Base-by-base conservation (phyloP, 495 filamentous ascomycete species). In the Chaetomium fimeti region DNA sequence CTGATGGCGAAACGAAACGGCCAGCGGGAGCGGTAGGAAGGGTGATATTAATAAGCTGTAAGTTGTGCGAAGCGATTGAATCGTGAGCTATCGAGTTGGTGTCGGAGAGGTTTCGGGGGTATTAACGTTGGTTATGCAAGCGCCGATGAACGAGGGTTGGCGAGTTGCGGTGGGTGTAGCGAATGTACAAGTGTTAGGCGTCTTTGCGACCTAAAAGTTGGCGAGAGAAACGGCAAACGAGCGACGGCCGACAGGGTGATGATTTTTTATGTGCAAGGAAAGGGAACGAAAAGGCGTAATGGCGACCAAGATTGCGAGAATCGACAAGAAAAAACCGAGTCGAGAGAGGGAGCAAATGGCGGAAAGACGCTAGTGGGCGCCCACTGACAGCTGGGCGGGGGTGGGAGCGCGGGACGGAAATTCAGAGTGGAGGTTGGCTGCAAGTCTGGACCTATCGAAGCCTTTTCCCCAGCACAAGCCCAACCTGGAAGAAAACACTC, bases 341-440 rank as follows among this genome's bases (percentile, higher is more conserved):
- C 24, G 3, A 57, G 61, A 57, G 38, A 58, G 32, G 51, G 43
- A 65, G 59, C 64, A 67, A 67, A 69, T 68, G 71, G 66, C 70
- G 66, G 64, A 66, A 66, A 60, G 57, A 65, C 61, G 45, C 45
- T 49, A 49, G 45, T n/a, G 45, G n/a, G 16, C 15, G 43, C 43
- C 63, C 57, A 65, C 65, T 61, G 16, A 38, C 61, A 59, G 62
- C 64, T 63, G 63, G 62, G 62, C 55, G 64, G 58, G 16, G 42
- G 11, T 36, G 32, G n/a, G 45, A 20, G 43, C 27, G 63, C 57
- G 63, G 57, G 58, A 57, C 57, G 56, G 58, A 52, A 66, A 66
- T 57, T 61, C 58, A 57, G 58, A 59, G 59, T 66, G 64, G 64
- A 61, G 47, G 58, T 29, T 48, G 15, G 36, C 53, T 38, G 57